These are phyloP conservation scores for Phytophthora citricola DNA, from an alignment of 352 stramenopile genomes.

Conservation along the genomic window DNA sequence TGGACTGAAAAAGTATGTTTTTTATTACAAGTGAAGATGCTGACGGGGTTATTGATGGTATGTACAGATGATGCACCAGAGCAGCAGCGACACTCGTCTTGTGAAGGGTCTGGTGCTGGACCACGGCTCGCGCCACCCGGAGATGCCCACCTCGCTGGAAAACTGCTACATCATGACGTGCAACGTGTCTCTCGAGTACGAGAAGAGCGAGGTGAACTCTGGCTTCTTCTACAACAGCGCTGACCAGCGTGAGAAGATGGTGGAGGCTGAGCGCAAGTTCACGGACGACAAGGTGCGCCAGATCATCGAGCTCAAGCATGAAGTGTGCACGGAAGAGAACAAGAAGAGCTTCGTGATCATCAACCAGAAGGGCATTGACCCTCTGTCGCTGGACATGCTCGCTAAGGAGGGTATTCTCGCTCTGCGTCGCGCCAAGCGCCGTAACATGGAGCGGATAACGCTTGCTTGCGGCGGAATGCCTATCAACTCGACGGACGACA, in stretches of 20 bases:
- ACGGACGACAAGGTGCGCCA: slow-evolving; percentile 96
- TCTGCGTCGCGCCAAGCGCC: slow-evolving; percentile 97
- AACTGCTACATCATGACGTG: slow-evolving; percentile 99
- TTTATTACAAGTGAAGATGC: neutral
- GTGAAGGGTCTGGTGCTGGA: slow-evolving; percentile 98
- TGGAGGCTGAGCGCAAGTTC: slow-evolving; percentile 95
- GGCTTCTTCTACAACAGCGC: slow-evolving; percentile 99
- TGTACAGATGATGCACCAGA: slow-evolving; percentile 96
- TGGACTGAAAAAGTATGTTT: slow-evolving; percentile 1
- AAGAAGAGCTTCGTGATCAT: slow-evolving; percentile 99
- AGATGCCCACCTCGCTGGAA: slow-evolving; percentile 97
- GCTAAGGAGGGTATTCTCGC: slow-evolving; percentile 99
- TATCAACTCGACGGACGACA: slow-evolving; percentile 98
- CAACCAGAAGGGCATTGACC: slow-evolving; percentile 99
- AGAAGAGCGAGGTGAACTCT: slow-evolving; percentile 99
- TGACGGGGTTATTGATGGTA: neutral
- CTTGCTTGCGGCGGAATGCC: slow-evolving; percentile 98
- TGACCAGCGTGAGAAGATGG: slow-evolving; percentile 99
- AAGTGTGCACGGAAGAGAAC: slow-evolving; percentile 96
- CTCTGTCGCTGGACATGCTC: slow-evolving; percentile 98
- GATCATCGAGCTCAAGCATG: slow-evolving; percentile 99
- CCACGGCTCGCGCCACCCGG: slow-evolving; percentile 98
- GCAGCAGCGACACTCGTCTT: slow-evolving; percentile 92
- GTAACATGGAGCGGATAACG: slow-evolving; percentile 99
- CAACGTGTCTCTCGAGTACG: slow-evolving; percentile 99